Evolutionary conservation across 2,329 filamentous ascomycete species (phyloP), one percentile per base, ranked within the genome.

Genomic region (Colletotrichum spinosum): DNA sequence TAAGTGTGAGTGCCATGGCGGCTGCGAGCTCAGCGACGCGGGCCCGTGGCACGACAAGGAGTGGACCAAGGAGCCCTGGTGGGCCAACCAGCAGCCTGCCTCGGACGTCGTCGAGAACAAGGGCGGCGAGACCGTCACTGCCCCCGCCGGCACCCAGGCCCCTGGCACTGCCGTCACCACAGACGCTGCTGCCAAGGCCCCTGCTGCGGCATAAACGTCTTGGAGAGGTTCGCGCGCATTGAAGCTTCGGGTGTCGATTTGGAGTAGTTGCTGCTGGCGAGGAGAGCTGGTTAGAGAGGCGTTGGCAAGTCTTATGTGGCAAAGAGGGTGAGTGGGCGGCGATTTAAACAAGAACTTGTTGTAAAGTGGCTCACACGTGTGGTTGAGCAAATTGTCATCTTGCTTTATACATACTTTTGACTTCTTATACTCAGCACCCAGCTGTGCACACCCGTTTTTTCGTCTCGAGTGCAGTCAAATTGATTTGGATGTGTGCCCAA

Each of bases 31-130:
- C 73, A 97, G 93, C 79, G 94, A 99, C 77, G 89, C 89, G 67
- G 96, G 96, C 56, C 96, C 96, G 57, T 99, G 96, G 96, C 86
- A 86, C 71, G 92, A 95, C 68, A 72, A 85, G 35, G 77, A 91
- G 79, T 94, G 86, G 84, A 81, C 86, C 58, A 88, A 82, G 74
- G 85, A 90, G 55, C 81, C 88, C 69, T 89, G 90, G 83, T 90
- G 89, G 84, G 83, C 86, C 76, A 82, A 83, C 79, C 80, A 83
- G 66, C 73, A 80, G 69, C 72, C 75, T 10, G 76, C 71, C 73
- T 25, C 45, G 70, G 71, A 73, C 25, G 70, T 69, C 46, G 78
- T 81, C 44, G 73, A 80, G 73, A 81, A 79, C 72, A 75, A 76
- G 72, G 76, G 78, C 59, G 78, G 76, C 34, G 74, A 77, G 65